Base-by-base conservation (phyloP, 345 rosid species). In the Gynandropsis gynandra region DNA sequence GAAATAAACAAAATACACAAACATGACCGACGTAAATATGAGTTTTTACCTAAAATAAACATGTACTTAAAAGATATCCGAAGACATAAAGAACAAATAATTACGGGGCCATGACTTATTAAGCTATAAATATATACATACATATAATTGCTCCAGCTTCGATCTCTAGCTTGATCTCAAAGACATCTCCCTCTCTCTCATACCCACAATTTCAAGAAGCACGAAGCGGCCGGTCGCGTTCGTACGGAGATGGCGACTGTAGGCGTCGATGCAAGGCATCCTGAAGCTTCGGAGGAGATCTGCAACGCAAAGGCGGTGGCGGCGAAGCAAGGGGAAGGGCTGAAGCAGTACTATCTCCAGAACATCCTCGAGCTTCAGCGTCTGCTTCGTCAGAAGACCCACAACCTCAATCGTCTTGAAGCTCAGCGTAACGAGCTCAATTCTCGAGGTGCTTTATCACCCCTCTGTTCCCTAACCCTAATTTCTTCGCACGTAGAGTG, bases 381-480 rank as follows among this genome's bases (percentile, higher is more conserved):
- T 19, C 87, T 32, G 39, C 80, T 75, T 52, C 85, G 98, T 1
- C 90, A 79, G 53, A 85, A 85, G 62, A 58, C 71, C 15, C 78
- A 81, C 71, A 85, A 92, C 55, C 98, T 92, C 53, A 87, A 92
- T 74, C 98, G 97, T 16, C 95, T 87, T 7, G 93, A 92, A 64
- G 98, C 98, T 47, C 98, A 87, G 69, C 86, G 97, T 15, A 92
- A 92, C 42, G 97, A 85, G 39, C 89, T 92, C 66, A 92, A 92
- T 72, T 82, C 97, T n/a, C 61, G 82, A 65, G 98, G 98, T 87
- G 1, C 20, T n/a, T 33, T 9, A 40, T 43, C 27, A 2, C n/a
- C 29, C 5, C 29, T 47, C 18, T 14, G 12, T 47, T 42, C 52
- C 0, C 16, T 39, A 47, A 36, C 39, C 56, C 57, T 57, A 57